phyloP scores from a whole-genome alignment of 2,329 filamentous ascomycete genomes.

The Fusarium hainanense region DNA sequence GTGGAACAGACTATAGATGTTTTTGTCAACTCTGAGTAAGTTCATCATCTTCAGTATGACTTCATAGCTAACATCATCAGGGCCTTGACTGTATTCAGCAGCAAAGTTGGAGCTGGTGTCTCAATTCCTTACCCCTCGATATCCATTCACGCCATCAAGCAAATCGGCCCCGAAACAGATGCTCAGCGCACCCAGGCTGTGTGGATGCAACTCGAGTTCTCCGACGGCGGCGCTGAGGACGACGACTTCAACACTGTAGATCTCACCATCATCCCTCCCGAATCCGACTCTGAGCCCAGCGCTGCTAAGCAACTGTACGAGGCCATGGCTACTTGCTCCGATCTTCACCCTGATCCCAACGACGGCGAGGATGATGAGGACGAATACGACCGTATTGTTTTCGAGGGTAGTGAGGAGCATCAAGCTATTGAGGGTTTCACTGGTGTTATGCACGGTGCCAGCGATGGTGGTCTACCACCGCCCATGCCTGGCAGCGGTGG shows the following conservation, averaged over 20 bases:
- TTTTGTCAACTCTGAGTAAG: conserved; percentile 70
- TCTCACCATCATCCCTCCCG: conserved; percentile 70
- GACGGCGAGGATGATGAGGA: conserved; percentile 68
- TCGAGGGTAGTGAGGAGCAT: conserved; percentile 62
- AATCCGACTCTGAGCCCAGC: conserved; percentile 39
- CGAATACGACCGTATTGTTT: conserved; percentile 65
- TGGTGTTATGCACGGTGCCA: conserved; percentile 63
- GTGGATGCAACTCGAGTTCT: conserved; percentile 76
- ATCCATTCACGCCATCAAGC: conserved; percentile 79
- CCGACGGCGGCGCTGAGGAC: conserved; percentile 66
- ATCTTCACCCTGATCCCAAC: conserved; percentile 78
- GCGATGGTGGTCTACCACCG: conserved; percentile 67
- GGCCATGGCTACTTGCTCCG: conserved; percentile 79
- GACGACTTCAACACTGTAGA: conserved; percentile 76
- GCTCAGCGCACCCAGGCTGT: conserved; percentile 60
- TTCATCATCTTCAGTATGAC: background rate
- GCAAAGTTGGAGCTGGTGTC: conserved; percentile 67
- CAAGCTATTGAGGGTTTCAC: conserved; percentile 67
- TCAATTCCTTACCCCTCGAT: conserved; percentile 80
- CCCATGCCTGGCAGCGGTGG: conserved; percentile 79
- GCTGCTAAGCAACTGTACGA: conserved; percentile 65
- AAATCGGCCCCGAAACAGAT: conserved; percentile 56
- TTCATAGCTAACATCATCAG: conserved; percentile 36
- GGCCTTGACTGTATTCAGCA: conserved; percentile 72
- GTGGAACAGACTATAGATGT: conserved; percentile 64